Evolutionary conservation across 768 basidiomycete species (phyloP), one percentile per base, ranked within the genome.

Genomic region (Termitomyces titanicus): DNA sequence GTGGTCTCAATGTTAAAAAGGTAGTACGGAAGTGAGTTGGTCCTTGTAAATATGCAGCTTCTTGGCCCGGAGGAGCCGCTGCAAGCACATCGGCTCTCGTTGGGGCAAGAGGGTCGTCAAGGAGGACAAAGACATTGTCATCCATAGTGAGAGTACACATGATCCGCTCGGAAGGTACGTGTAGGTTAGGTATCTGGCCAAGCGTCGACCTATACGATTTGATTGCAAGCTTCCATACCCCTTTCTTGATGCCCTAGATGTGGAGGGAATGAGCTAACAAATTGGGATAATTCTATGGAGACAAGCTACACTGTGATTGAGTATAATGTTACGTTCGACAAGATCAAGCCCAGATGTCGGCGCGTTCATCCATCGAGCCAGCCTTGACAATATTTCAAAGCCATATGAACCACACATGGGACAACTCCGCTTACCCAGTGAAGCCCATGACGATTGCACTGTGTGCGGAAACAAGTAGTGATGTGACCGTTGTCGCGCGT

Each of bases 281-380:
- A 3, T 35, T n/a, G 11, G 3, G 40, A n/a, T n/a, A n/a, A n/a
- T n/a, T n/a, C n/a, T 42, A 17, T 42, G 34, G 38, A 57, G 45
- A 34, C 29, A 62, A 61, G 72, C 20, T 52, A 77, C 89, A 66
- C 86, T 83, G 66, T 92, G 88, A 60, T 92, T 92, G 35, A 77
- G 73, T 2, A 74, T 56, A 43, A 92, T 84, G 60, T 91, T 91
- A 42, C 88, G 80, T 57, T 76, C 71, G 34, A 92, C 84, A 47
- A 86, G 77, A 48, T 85, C 79, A 20, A 92, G 69, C 27, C 88
- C 88, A 51, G 81, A 79, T 11, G 84, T 77, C 3, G 90, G 89
- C n/a, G 89, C 86, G 69, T 92, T 90, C 27, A 85, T 79, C 90
- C 89, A 91, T 60, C 90, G 80, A 40, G 88, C 90, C 50, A 92